These are phyloP conservation scores for Talaromyces thailandensis DNA, from an alignment of 495 filamentous ascomycete genomes.

Conservation along the genomic window DNA sequence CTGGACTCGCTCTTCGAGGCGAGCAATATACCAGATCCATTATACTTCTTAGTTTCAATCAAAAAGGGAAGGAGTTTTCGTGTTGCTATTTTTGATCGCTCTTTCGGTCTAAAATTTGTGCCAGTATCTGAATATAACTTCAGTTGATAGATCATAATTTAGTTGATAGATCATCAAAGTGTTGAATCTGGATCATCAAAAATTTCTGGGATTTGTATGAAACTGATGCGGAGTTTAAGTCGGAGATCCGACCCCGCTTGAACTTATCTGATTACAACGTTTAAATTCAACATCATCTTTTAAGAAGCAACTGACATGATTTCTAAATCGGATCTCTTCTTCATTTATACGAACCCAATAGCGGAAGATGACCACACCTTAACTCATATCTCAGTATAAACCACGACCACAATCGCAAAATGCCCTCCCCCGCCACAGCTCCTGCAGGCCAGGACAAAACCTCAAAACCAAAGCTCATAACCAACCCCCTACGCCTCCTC, in stretches of 20 bases:
- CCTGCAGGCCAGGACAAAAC: neutral
- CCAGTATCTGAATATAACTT: neutral
- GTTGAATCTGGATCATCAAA: no score
- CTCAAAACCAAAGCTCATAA: conserved; percentile 17
- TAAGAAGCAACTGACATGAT: neutral
- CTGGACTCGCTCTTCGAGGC: no score
- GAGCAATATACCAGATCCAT: neutral
- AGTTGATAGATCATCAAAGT: no score
- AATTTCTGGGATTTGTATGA: no score
- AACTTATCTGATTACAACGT: neutral
- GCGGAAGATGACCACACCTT: neutral
- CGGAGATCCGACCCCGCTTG: neutral
- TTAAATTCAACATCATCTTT: neutral
- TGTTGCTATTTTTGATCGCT: neutral
- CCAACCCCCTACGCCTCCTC: conserved; percentile 47
- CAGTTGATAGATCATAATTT: neutral
- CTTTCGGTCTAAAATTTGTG: no score
- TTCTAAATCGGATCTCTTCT: no score
- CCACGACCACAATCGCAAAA: neutral
- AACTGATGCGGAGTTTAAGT: neutral
- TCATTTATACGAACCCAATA: neutral
- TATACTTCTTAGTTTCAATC: neutral
- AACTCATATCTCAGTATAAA: neutral
- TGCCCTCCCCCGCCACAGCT: neutral
- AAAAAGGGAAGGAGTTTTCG: neutral